Evolutionary conservation across 371 early-diverging fungal species (phyloP).

Genomic region (Conidiobolus incongruus): DNA sequence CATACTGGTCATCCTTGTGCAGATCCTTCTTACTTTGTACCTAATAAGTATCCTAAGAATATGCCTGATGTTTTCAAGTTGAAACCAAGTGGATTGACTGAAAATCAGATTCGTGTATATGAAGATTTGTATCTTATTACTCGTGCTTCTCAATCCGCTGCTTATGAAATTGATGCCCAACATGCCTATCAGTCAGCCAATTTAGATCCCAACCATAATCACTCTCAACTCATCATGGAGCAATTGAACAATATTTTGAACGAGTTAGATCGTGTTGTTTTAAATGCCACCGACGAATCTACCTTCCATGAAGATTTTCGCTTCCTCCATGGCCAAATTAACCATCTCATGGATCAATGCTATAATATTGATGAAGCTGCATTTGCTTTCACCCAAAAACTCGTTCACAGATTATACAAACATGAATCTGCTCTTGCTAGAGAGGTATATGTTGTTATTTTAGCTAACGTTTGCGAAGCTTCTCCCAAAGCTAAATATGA

Average conservation of each 20-base stretch:
- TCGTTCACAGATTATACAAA: conserved; percentile 61
- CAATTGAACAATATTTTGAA: too few relatives aligned
- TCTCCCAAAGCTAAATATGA: conserved; percentile 56
- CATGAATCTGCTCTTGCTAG: conserved; percentile 44
- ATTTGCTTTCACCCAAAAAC: conserved; percentile 61
- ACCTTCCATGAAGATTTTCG: conserved; percentile 47
- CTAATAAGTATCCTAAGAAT: conserved; percentile 32
- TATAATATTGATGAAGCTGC: conserved; percentile 52
- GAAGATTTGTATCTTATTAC: conserved; percentile 29
- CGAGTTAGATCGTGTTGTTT: too few relatives aligned
- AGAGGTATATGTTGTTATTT: conserved; percentile 56
- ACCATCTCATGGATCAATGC: conserved; percentile 31
- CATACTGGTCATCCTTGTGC: conserved; percentile 71
- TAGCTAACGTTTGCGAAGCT: conserved; percentile 57
- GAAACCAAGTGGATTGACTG: conserved; percentile 40
- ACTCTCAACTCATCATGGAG: too few relatives aligned
- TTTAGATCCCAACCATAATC: too few relatives aligned
- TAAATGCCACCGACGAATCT: too few relatives aligned
- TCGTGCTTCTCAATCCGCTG: too few relatives aligned
- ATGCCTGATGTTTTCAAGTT: conserved; percentile 67
- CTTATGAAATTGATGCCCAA: not conserved
- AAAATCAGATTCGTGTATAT: conserved; percentile 37
- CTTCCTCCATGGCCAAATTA: conserved; percentile 40
- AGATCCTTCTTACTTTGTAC: conserved; percentile 27
- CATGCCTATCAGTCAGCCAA: not conserved